Conservation (phyloP, 2,329 filamentous ascomycete genomes). For the Hymenoscyphus salicellus region DNA sequence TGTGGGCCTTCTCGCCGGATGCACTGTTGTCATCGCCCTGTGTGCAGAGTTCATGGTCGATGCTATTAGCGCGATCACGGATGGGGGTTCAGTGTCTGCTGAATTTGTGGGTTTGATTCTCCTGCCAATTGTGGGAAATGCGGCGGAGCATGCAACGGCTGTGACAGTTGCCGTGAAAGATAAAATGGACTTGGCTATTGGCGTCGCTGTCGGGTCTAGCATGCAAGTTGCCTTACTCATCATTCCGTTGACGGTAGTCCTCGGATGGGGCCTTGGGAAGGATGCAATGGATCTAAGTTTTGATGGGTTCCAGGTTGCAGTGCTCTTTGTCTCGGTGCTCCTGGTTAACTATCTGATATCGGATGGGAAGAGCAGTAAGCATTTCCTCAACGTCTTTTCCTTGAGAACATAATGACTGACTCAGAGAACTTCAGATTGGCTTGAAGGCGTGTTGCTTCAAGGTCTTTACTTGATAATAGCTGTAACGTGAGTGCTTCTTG, state of each 20-base stretch:
- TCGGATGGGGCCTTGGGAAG: constrained; percentile 72
- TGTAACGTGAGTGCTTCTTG: too few relatives aligned
- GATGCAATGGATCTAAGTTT: constrained; percentile 66
- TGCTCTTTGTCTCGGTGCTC: constrained; percentile 77
- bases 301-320: constrained; percentile 80
- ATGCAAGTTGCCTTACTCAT: constrained; percentile 81
- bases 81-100: constrained; percentile 63
- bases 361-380: constrained; percentile 66
- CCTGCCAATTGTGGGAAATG: constrained; percentile 78
- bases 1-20: constrained; percentile 64
- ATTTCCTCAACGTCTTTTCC: too few relatives aligned
- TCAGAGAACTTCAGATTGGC: too few relatives aligned
- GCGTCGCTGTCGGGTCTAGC: constrained; percentile 77
- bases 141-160: constrained; percentile 77
- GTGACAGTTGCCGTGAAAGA: constrained; percentile 71
- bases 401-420: too few relatives aligned
- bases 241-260: constrained; percentile 74
- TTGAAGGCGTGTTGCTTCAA: too few relatives aligned
- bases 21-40: constrained; percentile 68
- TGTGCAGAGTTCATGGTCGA: constrained; percentile 77
- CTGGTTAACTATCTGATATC: constrained; percentile 83
- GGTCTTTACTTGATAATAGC: too few relatives aligned
- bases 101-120: constrained; percentile 79
- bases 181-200: constrained; percentile 78
- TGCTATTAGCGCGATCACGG: constrained; percentile 71